Evolutionary conservation across 1,284 basidiomycete species (phyloP).

Genomic region (Ganoderma multipileum): DNA sequence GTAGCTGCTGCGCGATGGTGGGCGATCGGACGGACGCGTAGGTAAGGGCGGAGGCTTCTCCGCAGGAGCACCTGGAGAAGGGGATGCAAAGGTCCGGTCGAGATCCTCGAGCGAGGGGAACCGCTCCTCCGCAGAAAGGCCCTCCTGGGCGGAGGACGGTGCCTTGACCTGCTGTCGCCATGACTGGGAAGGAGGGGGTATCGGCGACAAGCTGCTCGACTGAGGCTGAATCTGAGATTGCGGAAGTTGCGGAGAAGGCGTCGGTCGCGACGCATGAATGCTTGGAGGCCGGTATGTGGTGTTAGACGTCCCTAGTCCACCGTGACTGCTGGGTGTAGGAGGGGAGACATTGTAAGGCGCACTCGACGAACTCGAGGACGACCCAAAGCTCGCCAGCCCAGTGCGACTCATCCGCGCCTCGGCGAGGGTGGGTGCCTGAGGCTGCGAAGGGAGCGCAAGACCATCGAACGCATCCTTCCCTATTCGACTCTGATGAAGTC

Average conservation of each 20-base stretch:
- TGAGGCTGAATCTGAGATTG: constrained; percentile 34
- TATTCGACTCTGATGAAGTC: constrained; percentile 29
- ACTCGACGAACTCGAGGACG: constrained; percentile 31
- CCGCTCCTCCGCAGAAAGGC: constrained; percentile 64
- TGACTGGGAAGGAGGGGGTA: constrained; percentile 32
- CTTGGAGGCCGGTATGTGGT: constrained; percentile 41
- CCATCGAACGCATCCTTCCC: constrained; percentile 80
- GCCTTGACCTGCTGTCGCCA: constrained; percentile 32
- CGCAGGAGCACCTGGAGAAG: constrained; percentile 26
- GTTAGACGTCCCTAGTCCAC: constrained; percentile 36
- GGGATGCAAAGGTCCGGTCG: constrained; percentile 62
- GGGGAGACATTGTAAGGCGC: constrained; percentile 30
- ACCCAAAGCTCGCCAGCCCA: constrained; percentile 60
- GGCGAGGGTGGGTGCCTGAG: constrained; percentile 69
- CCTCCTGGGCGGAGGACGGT: constrained; percentile 41
- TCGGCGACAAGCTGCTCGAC: constrained; percentile 32
- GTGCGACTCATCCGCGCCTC: constrained; percentile 76
- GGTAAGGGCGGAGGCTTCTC: constrained; percentile 10
- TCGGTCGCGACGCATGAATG: constrained; percentile 57
- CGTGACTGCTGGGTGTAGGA: constrained; percentile 26
- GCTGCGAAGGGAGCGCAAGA: constrained; percentile 59
- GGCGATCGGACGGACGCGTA: constrained; percentile 20
- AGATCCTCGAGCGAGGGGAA: constrained; percentile 83
- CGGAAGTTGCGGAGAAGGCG: constrained; percentile 44
- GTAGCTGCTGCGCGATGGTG: constrained; percentile 26